A percentile compares a stretch with the other conserved stretches of the same genome.
phyloP scores from a whole-genome alignment of 176 grass and related monocot genomes.

The Alopecurus myosuroides region DNA sequence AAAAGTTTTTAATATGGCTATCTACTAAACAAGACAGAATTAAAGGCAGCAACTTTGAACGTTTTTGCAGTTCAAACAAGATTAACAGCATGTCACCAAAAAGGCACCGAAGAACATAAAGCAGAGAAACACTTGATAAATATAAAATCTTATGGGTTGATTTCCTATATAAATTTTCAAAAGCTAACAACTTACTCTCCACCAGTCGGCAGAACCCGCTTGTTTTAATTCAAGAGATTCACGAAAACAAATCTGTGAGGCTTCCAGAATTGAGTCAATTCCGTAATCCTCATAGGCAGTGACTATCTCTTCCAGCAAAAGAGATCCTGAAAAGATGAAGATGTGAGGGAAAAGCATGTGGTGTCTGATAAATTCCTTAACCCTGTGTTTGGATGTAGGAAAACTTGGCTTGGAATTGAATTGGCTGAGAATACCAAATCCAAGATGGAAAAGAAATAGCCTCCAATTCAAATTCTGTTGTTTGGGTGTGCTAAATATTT shows the following conservation, averaged over 20 bases:
- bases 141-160: not conserved
- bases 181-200: conserved; percentile 64
- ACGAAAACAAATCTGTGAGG: conserved; percentile 52
- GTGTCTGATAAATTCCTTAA: not conserved
- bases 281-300: conserved; percentile 68
- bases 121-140: not conserved
- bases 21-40: not conserved
- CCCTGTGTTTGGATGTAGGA: no score
- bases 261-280: conserved; percentile 69
- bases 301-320: conserved; percentile 90
- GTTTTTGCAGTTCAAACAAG: not conserved
- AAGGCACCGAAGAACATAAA: not conserved
- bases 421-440: no score
- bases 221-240: conserved; percentile 75
- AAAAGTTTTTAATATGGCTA: not conserved
- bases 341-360: not conserved
- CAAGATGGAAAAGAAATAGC: no score
- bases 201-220: conserved; percentile 82
- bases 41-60: not conserved
- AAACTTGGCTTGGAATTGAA: no score
- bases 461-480: no score
- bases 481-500: no score
- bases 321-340: conserved; percentile 54
- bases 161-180: not conserved
- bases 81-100: not conserved